phyloP scores from a whole-genome alignment of 2,329 filamentous ascomycete species.

The Neofusicoccum ribis region DNA sequence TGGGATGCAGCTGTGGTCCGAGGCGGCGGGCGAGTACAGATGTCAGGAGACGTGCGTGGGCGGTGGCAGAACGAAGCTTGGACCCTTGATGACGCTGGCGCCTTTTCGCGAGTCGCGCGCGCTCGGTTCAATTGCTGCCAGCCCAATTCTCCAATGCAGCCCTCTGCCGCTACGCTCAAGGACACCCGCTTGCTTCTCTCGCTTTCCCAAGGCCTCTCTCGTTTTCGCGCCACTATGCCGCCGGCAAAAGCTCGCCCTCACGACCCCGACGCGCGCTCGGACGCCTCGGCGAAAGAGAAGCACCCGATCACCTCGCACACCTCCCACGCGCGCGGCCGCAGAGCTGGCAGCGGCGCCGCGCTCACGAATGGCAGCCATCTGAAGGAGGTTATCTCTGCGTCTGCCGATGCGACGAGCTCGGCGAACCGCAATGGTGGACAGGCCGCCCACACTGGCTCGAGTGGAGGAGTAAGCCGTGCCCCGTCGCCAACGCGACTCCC shows the following conservation, averaged over 20 bases:
- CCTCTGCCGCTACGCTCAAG: neutral
- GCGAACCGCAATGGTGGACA: constrained; percentile 34
- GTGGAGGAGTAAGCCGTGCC: constrained; percentile 10
- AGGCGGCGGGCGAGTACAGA: neutral
- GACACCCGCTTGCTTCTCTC: neutral
- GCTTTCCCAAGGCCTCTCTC: neutral
- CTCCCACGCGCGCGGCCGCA: constrained; percentile 40
- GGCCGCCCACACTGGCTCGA: constrained; percentile 8
- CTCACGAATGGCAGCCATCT: constrained; percentile 35
- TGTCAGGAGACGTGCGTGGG: neutral
- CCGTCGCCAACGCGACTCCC: neutral
- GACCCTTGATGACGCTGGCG: constrained; percentile 13
- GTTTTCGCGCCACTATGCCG: constrained; percentile 32
- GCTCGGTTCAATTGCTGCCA: constrained; percentile 10
- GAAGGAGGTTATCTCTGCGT: constrained; percentile 38
- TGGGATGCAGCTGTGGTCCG: neutral
- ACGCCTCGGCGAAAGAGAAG: constrained; percentile 42
- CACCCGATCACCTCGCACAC: constrained; percentile 39
- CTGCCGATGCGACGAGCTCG: constrained; percentile 34
- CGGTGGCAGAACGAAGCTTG: neutral
- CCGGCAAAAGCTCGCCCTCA: constrained; percentile 34
- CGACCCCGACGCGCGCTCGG: constrained; percentile 41
- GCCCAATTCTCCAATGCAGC: constrained; percentile 16
- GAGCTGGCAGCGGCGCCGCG: constrained; percentile 31
- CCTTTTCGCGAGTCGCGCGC: neutral